These are phyloP conservation scores for Lagenaria siceraria DNA, from an alignment of 306 rosid genomes.

Conservation along the genomic window DNA sequence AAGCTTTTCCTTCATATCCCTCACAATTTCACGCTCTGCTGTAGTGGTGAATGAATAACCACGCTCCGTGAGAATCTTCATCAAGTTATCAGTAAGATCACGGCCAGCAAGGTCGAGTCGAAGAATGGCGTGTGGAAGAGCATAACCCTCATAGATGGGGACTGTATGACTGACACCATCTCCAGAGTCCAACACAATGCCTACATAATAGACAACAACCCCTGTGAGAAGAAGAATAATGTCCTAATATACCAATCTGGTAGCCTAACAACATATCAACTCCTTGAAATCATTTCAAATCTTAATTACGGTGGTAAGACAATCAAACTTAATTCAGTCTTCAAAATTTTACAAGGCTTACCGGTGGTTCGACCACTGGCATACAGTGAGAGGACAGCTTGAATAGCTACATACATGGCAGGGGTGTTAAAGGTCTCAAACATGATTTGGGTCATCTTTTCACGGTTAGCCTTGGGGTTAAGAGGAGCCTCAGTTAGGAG, in stretches of 20 bases:
- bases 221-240: too few relatives aligned
- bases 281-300: too few relatives aligned
- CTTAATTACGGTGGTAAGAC: not conserved
- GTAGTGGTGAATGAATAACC: slow-evolving; percentile 93
- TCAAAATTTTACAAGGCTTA: slow-evolving; percentile 14
- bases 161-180: slow-evolving; percentile 90
- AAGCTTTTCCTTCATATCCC: slow-evolving; percentile 93
- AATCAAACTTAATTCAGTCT: not conserved
- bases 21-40: slow-evolving; percentile 97
- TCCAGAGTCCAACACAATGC: slow-evolving; percentile 19
- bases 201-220: not conserved
- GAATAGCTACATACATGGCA: slow-evolving; percentile 90
- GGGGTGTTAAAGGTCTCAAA: slow-evolving; percentile 95
- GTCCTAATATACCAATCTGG: too few relatives aligned
- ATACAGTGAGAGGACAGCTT: not conserved
- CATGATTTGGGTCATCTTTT: slow-evolving; percentile 99
- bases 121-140: slow-evolving; percentile 97
- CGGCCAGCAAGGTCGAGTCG: slow-evolving; percentile 98
- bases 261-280: too few relatives aligned
- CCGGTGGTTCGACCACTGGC: slow-evolving; percentile 65
- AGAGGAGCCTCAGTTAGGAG: slow-evolving; percentile 96
- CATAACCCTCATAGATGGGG: slow-evolving; percentile 69
- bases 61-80: slow-evolving; percentile 94
- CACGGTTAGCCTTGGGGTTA: slow-evolving; percentile 96
- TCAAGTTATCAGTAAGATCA: slow-evolving; percentile 87